Conservation (phyloP, 805 yeast genomes). For the Hanseniaspora clermontiae region DNA sequence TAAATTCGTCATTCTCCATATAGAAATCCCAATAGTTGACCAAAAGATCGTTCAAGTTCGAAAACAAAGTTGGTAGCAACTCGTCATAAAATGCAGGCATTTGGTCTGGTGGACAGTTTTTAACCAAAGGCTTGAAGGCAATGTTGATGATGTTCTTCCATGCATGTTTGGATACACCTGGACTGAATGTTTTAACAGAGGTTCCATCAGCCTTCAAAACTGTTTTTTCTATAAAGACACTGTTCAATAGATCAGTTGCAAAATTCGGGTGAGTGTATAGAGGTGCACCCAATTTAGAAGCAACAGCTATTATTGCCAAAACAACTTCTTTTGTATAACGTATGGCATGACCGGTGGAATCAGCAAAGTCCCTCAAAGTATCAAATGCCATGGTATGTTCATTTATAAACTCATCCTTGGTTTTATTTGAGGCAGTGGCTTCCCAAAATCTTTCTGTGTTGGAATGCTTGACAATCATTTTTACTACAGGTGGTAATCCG, state of each 20-base stretch:
- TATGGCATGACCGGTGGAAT: constrained; percentile 89
- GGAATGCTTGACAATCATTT: constrained; percentile 77
- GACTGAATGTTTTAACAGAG: constrained; percentile 21
- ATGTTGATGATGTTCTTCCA: constrained; percentile 95
- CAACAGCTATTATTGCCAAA: constrained; percentile 75
- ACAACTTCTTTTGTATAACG: constrained; percentile 95
- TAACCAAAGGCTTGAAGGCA: constrained; percentile 72
- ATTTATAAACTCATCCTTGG: constrained; percentile 85
- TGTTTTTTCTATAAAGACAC: constrained; percentile 57
- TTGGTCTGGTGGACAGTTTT: constrained; percentile 69
- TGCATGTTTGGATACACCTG: constrained; percentile 84
- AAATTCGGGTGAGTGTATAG: constrained; percentile 75
- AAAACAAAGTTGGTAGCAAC: constrained; percentile 64
- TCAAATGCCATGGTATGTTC: constrained; percentile 90
- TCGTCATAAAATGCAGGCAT: constrained; percentile 60
- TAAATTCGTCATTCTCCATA: constrained; percentile 31
- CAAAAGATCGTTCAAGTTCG: constrained; percentile 60
- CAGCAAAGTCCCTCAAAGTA: constrained; percentile 91
- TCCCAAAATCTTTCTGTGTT: constrained; percentile 96
- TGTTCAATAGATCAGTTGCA: constrained; percentile 65
- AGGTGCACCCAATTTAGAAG: constrained; percentile 79
- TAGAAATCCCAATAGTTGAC: constrained; percentile 55
- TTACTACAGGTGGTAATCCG: constrained; percentile 77
- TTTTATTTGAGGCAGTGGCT: constrained; percentile 88
- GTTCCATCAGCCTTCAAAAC: constrained; percentile 32